Conservation (phyloP, 164 flowering plant species). For the Malania oleifera region DNA sequence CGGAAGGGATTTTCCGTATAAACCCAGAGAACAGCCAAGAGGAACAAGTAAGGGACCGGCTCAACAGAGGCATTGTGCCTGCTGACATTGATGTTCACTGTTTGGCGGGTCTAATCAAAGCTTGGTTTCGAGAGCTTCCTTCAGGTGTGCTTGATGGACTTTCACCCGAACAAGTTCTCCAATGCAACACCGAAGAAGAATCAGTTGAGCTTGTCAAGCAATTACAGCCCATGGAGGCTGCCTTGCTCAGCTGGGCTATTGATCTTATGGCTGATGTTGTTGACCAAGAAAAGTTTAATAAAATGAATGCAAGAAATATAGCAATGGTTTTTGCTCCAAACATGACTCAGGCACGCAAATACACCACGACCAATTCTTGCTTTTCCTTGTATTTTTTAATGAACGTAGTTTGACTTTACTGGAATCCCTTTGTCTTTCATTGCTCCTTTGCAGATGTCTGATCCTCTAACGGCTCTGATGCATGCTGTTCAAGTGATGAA, state of each 20-base stretch:
- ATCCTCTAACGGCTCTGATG: conserved; percentile 96
- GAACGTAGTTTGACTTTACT: neutral
- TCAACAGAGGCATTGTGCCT: conserved; percentile 84
- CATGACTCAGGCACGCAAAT: conserved; percentile 81
- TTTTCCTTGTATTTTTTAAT: neutral
- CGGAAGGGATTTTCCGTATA: conserved; percentile 94
- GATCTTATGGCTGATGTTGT: conserved; percentile 98
- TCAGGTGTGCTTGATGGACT: conserved; percentile 88
- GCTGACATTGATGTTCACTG: conserved; percentile 91
- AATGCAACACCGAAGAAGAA: conserved; percentile 81
- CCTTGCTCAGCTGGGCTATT: conserved; percentile 84
- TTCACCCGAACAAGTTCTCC: conserved; percentile 87
- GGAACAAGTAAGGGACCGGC: conserved; percentile 80
- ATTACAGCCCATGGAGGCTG: conserved; percentile 72
- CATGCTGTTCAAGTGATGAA: conserved; percentile 99
- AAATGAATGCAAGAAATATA: conserved; percentile 93
- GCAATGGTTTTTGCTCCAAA: conserved; percentile 96
- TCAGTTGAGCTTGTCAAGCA: conserved; percentile 69
- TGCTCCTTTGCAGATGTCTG: conserved; percentile 66
- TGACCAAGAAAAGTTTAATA: conserved; percentile 83
- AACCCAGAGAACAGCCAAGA: conserved; percentile 95
- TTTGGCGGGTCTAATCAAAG: conserved; percentile 87
- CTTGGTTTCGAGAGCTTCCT: conserved; percentile 97
- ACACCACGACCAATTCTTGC: neutral
- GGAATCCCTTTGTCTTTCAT: neutral